Base-by-base conservation (phyloP, 225 moss, liverwort and hornwort genomes). In the Anthoceros angustus region DNA sequence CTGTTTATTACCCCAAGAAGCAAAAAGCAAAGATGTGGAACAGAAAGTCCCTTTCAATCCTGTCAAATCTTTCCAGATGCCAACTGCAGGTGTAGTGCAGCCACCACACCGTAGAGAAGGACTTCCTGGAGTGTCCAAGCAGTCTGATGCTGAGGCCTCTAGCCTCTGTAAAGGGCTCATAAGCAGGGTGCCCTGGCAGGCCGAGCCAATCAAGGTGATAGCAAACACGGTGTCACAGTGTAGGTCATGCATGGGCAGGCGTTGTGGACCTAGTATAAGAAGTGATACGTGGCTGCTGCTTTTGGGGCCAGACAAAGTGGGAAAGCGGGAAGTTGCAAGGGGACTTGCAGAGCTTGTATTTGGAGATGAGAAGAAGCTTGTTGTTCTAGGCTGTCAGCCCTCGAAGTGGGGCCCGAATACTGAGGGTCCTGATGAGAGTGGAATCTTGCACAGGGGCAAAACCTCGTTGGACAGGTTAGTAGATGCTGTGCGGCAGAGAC, bases 291-390 rank as follows among this genome's bases (percentile, higher is more conserved):
- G 88, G 91, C 61, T 98, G 39, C 77, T 91, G 39, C 78, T 98
- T 4, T 42, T 91, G 9, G 95, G 95, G 5, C 88, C 91, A 6
- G 95, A 98, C 49, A 72, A 78, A 5, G 83, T 86, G 0, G 86
- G 88, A 0, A 98, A 91, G 63, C 74, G 76, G 20, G 72, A 74
- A 21, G 73, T 91, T 8, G 95, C 88, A 8, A 87, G 74, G 55
- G 80, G 80, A 8, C 72, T 98, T 0, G 86, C 95, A 0, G 78
- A 86, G 73, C 62, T 78, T 5, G 78, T 91, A 3, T 91, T 80
- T 41, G 78, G 82, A 5, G 66, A 70, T 7, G 85, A 91, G 71
- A 68, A 73, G 43, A 74, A 76, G 60, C 66, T 91, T 0, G 75
- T 91, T 39, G 74, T 76, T 61, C 10, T 82, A 7, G 76, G 80